These are phyloP conservation scores for Rhizopogon vesiculosus DNA, from an alignment of 768 basidiomycete species.

Conservation along the genomic window DNA sequence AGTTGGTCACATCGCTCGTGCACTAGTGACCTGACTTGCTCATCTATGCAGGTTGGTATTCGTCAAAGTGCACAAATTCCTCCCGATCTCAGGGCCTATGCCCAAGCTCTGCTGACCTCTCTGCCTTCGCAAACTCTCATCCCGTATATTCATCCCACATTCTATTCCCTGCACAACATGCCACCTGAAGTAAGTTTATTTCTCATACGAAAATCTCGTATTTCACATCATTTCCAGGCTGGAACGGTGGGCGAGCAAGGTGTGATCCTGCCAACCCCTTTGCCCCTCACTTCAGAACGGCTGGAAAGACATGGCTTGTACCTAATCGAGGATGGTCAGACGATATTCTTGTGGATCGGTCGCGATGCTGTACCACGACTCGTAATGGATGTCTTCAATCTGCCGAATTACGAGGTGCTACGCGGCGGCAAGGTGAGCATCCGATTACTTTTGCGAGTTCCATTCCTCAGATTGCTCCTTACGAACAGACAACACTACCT, in stretches of 20 bases:
- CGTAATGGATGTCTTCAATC: slow-evolving; percentile 89
- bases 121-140: slow-evolving; percentile 87
- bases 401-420: slow-evolving; percentile 82
- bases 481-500: slow-evolving; percentile 75
- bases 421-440: slow-evolving; percentile 85
- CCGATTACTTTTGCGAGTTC: not conserved
- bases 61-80: slow-evolving; percentile 97
- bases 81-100: slow-evolving; percentile 92
- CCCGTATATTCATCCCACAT: slow-evolving; percentile 91
- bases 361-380: slow-evolving; percentile 96
- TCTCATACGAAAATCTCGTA: not conserved
- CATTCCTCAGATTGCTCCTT: not conserved
- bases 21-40: not conserved
- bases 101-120: slow-evolving; percentile 87
- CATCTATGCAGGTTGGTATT: slow-evolving; percentile 67
- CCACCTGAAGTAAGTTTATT: slow-evolving; percentile 63
- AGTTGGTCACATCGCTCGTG: slow-evolving; percentile 18
- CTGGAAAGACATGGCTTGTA: slow-evolving; percentile 93
- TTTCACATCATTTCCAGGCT: slow-evolving; percentile 42
- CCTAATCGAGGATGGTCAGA: slow-evolving; percentile 96
- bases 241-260: slow-evolving; percentile 91
- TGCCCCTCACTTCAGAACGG: slow-evolving; percentile 92
- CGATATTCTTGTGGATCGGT: slow-evolving; percentile 98
- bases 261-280: slow-evolving; percentile 78
- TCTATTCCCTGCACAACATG: slow-evolving; percentile 98